Base-by-base conservation (phyloP, 148 eudicot genomes). In the Rhododendron williamsianum region DNA sequence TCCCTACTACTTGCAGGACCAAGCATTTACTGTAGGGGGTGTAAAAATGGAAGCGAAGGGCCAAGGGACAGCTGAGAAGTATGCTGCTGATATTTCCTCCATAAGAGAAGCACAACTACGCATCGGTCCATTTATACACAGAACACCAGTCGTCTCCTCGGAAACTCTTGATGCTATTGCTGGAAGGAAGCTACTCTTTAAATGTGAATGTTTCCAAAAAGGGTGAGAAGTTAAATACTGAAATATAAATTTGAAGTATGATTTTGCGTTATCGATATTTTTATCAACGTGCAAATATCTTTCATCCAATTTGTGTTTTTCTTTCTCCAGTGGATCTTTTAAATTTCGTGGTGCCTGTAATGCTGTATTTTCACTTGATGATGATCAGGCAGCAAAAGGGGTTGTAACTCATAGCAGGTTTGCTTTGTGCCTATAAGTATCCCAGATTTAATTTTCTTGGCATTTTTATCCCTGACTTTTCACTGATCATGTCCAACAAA, bases 331-430 rank as follows among this genome's bases (percentile, higher is more conserved):
- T 54, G 99, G 99, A 84, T 98, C 99, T 81, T 97, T 97, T 83
- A 97, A 97, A 86, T 92, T 97, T 78, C 91, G 99, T 86, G 99
- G 98, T 86, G 98, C 99, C 73, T 94, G 98, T 74, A 97, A 97
- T 91, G 98, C 99, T 65, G 80, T 97, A 48, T 90, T 95, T 86
- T 97, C 99, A 49, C 98, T 97, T 79, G 88, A 93, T 38, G 90
- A 92, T 18, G 90, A 91, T 85, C 89, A 94, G 84, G 99, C 98
- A 46, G 90, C 92, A 45, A 94, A 90, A 87, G 99, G 99, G n/a
- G 99, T 97, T 38, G 95, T 94, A 86, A 97, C 99, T 56, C 99
- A 97, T 82, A 97, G 99, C 93, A 97, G 99, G 99, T 97, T 82
- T 65, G 46, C 82, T 84, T 65, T 84, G 27, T 56, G 38, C 86